Conservation (phyloP, 768 basidiomycete species). For the Tubosaeta sp. region DNA sequence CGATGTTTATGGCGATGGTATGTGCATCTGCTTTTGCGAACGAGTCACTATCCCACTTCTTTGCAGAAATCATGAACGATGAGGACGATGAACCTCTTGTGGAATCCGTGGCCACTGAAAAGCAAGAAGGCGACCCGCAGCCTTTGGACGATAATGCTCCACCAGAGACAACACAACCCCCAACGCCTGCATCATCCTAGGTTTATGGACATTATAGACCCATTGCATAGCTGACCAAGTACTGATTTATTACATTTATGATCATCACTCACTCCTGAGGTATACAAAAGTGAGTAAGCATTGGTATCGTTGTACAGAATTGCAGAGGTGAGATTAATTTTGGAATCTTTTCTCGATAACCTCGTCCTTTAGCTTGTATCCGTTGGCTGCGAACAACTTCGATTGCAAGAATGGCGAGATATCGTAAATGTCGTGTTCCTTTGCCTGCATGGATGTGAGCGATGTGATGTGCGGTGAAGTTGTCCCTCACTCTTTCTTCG, state of each 20-base stretch:
- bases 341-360: slow-evolving; percentile 75
- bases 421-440: slow-evolving; percentile 96
- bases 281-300: slow-evolving; percentile 10
- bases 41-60: slow-evolving; percentile 2
- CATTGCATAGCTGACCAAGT: slow-evolving; percentile 14
- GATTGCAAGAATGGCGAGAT: slow-evolving; percentile 80
- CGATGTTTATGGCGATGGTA: slow-evolving; percentile 93
- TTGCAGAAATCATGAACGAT: slow-evolving; percentile 63
- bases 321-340: slow-evolving; percentile 20
- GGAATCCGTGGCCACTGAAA: slow-evolving; percentile 2
- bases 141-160: slow-evolving; percentile 4
- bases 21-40: slow-evolving; percentile 24
- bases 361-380: slow-evolving; percentile 67
- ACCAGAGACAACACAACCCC: slow-evolving; percentile 5
- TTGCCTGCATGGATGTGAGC: slow-evolving; percentile 55
- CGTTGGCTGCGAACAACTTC: slow-evolving; percentile 82
- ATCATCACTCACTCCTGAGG: slow-evolving; percentile 28
- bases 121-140: slow-evolving; percentile 4
- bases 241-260: slow-evolving; percentile 27
- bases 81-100: slow-evolving; percentile 46
- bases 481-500: slow-evolving; percentile 70
- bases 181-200: slow-evolving; percentile 17
- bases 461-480: neutral
- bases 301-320: slow-evolving; percentile 3
- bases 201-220: slow-evolving; percentile 19